phyloP scores from a whole-genome alignment of 345 rosid species.

The Alliaria petiolata region DNA sequence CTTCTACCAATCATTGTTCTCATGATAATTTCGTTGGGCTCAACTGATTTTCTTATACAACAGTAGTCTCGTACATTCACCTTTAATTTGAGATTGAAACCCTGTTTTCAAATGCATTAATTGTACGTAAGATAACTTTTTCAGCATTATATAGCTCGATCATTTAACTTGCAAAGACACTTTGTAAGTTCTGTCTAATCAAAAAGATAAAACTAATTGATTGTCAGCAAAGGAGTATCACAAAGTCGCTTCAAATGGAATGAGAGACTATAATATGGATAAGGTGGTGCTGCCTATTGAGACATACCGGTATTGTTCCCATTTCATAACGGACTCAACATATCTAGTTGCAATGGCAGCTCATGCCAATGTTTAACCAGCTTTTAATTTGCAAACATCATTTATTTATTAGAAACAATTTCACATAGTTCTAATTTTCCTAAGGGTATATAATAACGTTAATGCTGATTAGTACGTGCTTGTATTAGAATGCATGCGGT shows the following conservation, averaged over 20 bases:
- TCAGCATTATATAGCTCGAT: not conserved
- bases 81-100: not conserved
- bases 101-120: not conserved
- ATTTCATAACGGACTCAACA: not conserved
- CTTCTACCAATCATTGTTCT: not conserved
- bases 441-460: too few species aligned
- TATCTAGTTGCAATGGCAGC: not conserved
- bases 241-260: not conserved
- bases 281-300: not conserved
- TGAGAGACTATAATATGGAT: not conserved
- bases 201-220: not conserved
- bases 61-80: not conserved
- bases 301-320: not conserved
- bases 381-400: not conserved
- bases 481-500: too few species aligned
- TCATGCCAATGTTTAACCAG: not conserved
- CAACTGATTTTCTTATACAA: not conserved
- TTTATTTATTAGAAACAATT: too few species aligned
- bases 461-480: too few species aligned
- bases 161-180: not conserved
- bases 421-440: too few species aligned
- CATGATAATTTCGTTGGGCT: not conserved
- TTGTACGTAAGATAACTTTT: not conserved
- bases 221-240: not conserved
- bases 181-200: not conserved